These are phyloP conservation scores for Ganoderma lucidum DNA, from an alignment of 1,284 basidiomycete genomes.

Conservation along the genomic window DNA sequence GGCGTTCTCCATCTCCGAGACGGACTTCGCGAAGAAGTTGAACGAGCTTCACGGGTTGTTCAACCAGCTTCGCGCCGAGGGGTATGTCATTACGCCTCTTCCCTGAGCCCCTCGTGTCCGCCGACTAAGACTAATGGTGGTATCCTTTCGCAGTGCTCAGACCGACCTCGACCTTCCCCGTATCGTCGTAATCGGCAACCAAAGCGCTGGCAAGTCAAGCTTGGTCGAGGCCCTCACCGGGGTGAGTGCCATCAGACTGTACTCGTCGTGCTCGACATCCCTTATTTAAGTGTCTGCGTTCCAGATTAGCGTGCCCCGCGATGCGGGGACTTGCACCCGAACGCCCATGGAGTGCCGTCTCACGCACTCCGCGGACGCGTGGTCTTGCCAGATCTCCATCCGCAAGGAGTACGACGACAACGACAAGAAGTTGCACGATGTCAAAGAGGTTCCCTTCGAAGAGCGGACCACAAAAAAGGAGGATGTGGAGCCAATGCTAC, in stretches of 20 bases:
- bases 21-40: constrained; percentile 28
- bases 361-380: constrained; percentile 28
- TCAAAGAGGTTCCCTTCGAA: constrained; percentile 48
- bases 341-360: constrained; percentile 42
- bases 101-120: not conserved
- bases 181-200: constrained; percentile 41
- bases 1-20: not conserved
- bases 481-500: constrained; percentile 49
- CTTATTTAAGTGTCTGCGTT: constrained; percentile 26
- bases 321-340: constrained; percentile 37
- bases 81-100: not conserved
- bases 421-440: constrained; percentile 32
- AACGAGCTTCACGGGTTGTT: constrained; percentile 39
- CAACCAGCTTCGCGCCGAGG: constrained; percentile 45
- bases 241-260: constrained; percentile 43
- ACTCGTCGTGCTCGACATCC: not conserved
- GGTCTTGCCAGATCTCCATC: constrained; percentile 45
- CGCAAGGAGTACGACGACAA: constrained; percentile 38
- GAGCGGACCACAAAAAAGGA: constrained; percentile 42
- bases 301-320: constrained; percentile 35
- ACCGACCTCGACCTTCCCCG: constrained; percentile 38
- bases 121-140: not conserved
- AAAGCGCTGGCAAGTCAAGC: constrained; percentile 50
- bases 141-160: constrained; percentile 31
- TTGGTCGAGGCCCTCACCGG: constrained; percentile 64